Base-by-base conservation (phyloP, 495 filamentous ascomycete genomes). In the Penicillium argentinense region DNA sequence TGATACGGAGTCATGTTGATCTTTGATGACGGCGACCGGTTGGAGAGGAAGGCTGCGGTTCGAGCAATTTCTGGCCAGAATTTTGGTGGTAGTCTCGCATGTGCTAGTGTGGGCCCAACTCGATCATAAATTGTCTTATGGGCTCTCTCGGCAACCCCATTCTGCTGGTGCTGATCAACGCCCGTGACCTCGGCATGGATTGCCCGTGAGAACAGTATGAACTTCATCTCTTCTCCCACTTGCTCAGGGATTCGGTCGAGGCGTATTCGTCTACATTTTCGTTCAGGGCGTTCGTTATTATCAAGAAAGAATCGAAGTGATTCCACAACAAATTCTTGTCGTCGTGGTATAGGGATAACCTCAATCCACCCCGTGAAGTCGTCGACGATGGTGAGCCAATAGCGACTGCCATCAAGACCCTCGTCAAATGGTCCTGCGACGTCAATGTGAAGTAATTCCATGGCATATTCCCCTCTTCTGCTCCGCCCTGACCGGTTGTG, bases 1-100 rank as follows among this genome's bases (percentile, higher is more conserved):
- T 62, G 38, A 28, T 62, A 62, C 29, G 50, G 58, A 56, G 55
- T 62, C 38, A 51, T 62, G 23, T 51, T 42, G 29, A 59, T 37
- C 38, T 44, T 51, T 14, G 46, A 52, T 44, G 39, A 51, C 21
- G 47, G 58, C 14, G 38, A 52, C 49, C 55, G 38, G 24, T 62
- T 62, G 0, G 38, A 49, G 27, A 62, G 58, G 41, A 45, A 62
- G 12, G 43, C 44, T 45, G 47, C 43, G 9, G 55, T 60, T 47
- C 40, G 30, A 39, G 45, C 32, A 25, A 62, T 52, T 39, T 59
- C 47, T 18, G 43, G 55, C 58, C 47, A 62, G 29, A 55, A 62
- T 21, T 59, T 56, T 11, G 47, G 16, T 22, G 46, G 50, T 12
- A 62, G 25, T 22, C 33, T 54, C 12, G 42, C 39, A 50, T 47